Conservation (phyloP, 768 basidiomycete species). For the Tulasnella sp. region DNA sequence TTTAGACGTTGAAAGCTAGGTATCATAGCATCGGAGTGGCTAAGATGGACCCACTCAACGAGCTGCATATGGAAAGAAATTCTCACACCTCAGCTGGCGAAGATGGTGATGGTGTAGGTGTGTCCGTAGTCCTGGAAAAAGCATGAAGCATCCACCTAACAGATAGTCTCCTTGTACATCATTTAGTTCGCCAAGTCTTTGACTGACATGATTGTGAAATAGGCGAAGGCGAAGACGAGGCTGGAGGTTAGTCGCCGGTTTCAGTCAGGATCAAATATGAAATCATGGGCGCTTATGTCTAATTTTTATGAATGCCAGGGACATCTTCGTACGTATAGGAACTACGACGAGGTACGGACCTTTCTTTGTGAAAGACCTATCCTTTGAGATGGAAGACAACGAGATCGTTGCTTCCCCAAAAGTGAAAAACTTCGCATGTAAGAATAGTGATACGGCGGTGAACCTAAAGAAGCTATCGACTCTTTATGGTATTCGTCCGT, state of each 20-base stretch:
- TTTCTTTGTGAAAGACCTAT: constrained; percentile 89
- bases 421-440: constrained; percentile 98
- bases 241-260: constrained; percentile 78
- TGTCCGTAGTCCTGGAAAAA: constrained; percentile 5
- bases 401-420: constrained; percentile 60
- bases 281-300: too few relatives aligned
- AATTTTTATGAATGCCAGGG: too few relatives aligned
- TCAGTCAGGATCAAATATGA: too few relatives aligned
- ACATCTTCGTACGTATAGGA: constrained; percentile 80
- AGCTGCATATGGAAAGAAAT: constrained; percentile 92
- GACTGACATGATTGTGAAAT: constrained; percentile 83
- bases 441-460: constrained; percentile 84
- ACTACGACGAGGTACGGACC: constrained; percentile 97
- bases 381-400: constrained; percentile 92
- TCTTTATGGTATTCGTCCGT: background rate
- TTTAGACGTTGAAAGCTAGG: background rate
- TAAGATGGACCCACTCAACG: constrained; percentile 94
- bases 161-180: background rate
- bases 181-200: constrained; percentile 89
- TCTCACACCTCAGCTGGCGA: constrained; percentile 93
- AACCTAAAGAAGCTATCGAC: constrained; percentile 56
- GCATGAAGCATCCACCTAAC: background rate
- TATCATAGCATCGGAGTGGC: constrained; percentile 81
- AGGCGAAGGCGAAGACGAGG: constrained; percentile 92
- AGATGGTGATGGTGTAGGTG: constrained; percentile 97